phyloP scores from a whole-genome alignment of 2,329 filamentous ascomycete genomes.

The Verticillium zaregamsianum region DNA sequence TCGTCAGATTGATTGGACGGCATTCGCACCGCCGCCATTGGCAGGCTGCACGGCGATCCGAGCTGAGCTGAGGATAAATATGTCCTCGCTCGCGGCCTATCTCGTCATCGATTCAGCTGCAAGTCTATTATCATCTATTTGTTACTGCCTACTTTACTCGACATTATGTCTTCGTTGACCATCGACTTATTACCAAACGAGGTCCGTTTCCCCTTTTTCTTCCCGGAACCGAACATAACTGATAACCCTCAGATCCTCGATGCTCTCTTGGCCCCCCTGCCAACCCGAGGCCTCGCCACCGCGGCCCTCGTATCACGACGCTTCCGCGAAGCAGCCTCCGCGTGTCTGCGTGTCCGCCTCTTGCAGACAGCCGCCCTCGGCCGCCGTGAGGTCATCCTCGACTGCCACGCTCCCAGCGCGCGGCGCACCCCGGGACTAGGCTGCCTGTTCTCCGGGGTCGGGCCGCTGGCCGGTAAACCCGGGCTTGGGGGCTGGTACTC shows the following conservation, averaged over 20 bases:
- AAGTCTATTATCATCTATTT: slow-evolving; percentile 4
- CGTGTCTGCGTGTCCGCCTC: slow-evolving; percentile 62
- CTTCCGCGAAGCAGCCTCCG: slow-evolving; percentile 58
- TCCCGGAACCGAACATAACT: neutral
- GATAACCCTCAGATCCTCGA: slow-evolving; percentile 40
- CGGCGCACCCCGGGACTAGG: slow-evolving; percentile 62
- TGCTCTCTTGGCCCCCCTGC: slow-evolving; percentile 42
- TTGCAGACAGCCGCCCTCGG: slow-evolving; percentile 52
- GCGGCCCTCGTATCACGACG: slow-evolving; percentile 57
- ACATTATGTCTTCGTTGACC: slow-evolving; percentile 5
- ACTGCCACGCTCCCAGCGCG: slow-evolving; percentile 71
- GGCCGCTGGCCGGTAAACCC: slow-evolving; percentile 42
- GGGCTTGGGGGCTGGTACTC: slow-evolving; percentile 61
- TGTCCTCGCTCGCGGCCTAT: neutral
- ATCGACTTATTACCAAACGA: slow-evolving; percentile 29
- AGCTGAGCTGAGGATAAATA: neutral
- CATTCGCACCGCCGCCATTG: neutral
- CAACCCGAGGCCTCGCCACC: slow-evolving; percentile 48
- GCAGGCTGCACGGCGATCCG: neutral
- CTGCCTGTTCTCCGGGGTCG: slow-evolving; percentile 64
- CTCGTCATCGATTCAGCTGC: neutral
- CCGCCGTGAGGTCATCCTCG: slow-evolving; percentile 66
- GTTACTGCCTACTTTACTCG: neutral
- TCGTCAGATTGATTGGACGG: neutral
- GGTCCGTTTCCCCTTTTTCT: slow-evolving; percentile 15